A percentile compares a stretch with the other conserved stretches of the same genome.
Conservation (phyloP, 768 basidiomycete species). For the Podaxis rugospora region DNA sequence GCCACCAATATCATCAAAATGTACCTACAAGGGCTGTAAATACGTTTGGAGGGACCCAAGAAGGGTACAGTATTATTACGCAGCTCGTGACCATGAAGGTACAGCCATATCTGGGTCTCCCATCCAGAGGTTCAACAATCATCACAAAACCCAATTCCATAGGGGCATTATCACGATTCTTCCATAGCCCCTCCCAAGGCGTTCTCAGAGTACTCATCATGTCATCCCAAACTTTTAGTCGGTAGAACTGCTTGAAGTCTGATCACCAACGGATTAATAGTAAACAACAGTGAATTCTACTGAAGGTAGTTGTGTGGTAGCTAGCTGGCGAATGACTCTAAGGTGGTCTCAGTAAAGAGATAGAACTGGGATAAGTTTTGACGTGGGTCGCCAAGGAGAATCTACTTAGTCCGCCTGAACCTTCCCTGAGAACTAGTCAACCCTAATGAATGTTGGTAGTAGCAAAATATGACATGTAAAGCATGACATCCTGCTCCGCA, state of each 20-base stretch:
- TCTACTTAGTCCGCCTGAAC: neutral
- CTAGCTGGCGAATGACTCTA: constrained; percentile 28
- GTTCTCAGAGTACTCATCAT: constrained; percentile 18
- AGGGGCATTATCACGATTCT: neutral
- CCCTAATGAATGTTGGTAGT: neutral
- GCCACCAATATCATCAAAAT: neutral
- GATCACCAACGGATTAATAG: constrained; percentile 3
- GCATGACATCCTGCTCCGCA: neutral
- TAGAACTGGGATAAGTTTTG: constrained; percentile 13
- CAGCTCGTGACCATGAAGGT: no score
- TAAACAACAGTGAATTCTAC: constrained; percentile 3
- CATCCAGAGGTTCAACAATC: no score
- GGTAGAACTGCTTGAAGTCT: constrained; percentile 33
- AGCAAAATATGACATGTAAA: neutral
- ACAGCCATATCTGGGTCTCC: no score
- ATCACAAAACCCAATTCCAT: no score
- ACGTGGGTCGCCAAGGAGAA: neutral
- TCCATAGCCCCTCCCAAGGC: neutral
- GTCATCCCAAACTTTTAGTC: constrained; percentile 52
- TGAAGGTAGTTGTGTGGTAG: constrained; percentile 39
- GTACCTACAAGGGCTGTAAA: neutral
- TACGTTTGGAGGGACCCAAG: neutral
- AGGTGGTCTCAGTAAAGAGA: constrained; percentile 38
- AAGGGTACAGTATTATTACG: no score
- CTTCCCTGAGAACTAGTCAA: neutral